Conservation (phyloP, 805 yeast species). For the Ogataea angusta region DNA sequence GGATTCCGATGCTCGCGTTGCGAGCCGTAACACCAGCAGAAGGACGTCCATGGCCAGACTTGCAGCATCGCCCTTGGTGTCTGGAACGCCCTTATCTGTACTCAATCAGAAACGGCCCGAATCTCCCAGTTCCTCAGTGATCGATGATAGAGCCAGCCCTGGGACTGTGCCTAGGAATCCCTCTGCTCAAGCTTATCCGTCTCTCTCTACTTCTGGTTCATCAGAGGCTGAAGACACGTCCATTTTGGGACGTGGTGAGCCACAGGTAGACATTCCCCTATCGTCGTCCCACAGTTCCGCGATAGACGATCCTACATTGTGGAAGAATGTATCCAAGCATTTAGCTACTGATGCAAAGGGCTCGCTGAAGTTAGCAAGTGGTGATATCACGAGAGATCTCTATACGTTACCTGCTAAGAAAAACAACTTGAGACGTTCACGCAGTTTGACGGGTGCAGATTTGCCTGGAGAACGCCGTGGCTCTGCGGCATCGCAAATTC, state of each 20-base stretch:
- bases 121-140: constrained; percentile 25
- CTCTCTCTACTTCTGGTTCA: constrained; percentile 21
- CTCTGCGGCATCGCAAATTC: constrained; percentile 63
- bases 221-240: constrained; percentile 13
- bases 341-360: constrained; percentile 32
- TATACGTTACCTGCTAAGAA: constrained; percentile 29
- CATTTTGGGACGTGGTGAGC: constrained; percentile 6
- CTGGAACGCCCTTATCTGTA: constrained; percentile 13
- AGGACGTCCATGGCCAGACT: constrained; percentile 35
- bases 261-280: constrained; percentile 1
- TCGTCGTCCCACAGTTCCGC: constrained; percentile 25
- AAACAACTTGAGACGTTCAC: constrained; percentile 24
- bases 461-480: constrained; percentile 44
- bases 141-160: constrained; percentile 17
- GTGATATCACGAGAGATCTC: constrained; percentile 50
- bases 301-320: constrained; percentile 33
- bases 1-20: constrained; percentile 2
- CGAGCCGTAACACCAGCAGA: constrained; percentile 20
- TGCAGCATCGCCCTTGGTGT: constrained; percentile 27
- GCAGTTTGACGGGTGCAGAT: constrained; percentile 30
- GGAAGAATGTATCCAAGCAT: constrained; percentile 37
- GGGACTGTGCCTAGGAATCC: background rate
- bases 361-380: constrained; percentile 43
- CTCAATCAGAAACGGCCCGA: constrained; percentile 16
- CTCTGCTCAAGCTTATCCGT: constrained; percentile 6